These are phyloP conservation scores for Acanthamoeba divionensis DNA, from an alignment of 208 protist genomes.

Conservation along the genomic window DNA sequence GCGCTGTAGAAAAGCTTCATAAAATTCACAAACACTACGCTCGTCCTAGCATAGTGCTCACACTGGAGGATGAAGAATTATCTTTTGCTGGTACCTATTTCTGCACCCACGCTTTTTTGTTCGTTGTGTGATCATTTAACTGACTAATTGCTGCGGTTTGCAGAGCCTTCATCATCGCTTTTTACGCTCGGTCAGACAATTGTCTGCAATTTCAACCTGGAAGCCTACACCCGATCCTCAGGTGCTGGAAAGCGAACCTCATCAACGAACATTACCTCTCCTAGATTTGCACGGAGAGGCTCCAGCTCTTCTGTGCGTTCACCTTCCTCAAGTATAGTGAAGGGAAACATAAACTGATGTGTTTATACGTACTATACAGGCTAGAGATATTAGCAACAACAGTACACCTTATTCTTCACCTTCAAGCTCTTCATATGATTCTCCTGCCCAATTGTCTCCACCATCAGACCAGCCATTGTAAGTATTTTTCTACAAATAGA, in stretches of 20 bases:
- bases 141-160: neutral
- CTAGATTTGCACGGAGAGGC: no score
- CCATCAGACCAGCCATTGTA: neutral
- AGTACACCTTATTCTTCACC: neutral
- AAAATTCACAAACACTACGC: neutral
- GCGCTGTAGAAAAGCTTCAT: neutral
- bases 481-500: no score
- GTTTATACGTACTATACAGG: no score
- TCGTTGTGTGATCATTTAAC: neutral
- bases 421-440: neutral
- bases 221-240: neutral
- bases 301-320: no score
- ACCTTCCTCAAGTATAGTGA: no score
- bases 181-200: conserved; percentile 20
- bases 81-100: neutral
- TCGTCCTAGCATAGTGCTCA: neutral
- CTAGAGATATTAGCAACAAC: neutral
- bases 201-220: conserved; percentile 37
- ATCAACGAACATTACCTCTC: no score
- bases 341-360: no score
- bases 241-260: no score
- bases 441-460: neutral
- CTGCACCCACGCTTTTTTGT: neutral
- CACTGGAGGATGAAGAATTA: conserved; percentile 26
- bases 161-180: conserved; percentile 10